Evolutionary conservation across 139 green algal genomes (phyloP).

Genomic region (Raphidocelis subcapitata): DNA sequence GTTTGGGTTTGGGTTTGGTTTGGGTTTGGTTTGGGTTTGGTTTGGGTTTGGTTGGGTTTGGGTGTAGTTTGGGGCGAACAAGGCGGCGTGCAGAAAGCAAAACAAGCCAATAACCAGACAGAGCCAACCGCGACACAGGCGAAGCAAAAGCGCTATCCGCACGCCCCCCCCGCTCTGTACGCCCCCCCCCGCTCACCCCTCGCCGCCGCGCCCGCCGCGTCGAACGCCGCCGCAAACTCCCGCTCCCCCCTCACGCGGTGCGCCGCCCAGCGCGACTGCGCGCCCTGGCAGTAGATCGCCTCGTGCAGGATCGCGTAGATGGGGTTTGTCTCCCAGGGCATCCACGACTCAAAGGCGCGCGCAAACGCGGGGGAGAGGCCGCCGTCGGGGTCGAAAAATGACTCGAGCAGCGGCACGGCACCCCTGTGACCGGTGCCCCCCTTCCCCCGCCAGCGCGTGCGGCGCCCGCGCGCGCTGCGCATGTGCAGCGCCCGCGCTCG

Average conservation of each 20-base stretch:
- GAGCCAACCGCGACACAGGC: no score
- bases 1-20: no score
- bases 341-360: constrained; percentile 64
- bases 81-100: no score
- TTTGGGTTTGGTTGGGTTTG: no score
- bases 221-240: constrained; percentile 61
- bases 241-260: constrained; percentile 55
- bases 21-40: no score
- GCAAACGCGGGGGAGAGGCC: background rate
- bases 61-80: background rate
- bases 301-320: constrained; percentile 96
- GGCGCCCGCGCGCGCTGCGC: no score
- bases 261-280: constrained; percentile 66
- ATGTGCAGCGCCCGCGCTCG: no score
- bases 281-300: constrained; percentile 91
- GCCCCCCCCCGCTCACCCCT: constrained; percentile 22
- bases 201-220: constrained; percentile 53
- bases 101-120: no score
- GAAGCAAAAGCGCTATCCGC: no score
- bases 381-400: background rate
- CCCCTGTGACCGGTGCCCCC: no score
- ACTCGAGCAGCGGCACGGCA: background rate
- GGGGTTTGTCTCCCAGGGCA: constrained; percentile 89
- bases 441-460: no score
- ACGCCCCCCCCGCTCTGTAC: no score